Conservation (phyloP, 495 filamentous ascomycete genomes). For the Penicillium samsonianum region DNA sequence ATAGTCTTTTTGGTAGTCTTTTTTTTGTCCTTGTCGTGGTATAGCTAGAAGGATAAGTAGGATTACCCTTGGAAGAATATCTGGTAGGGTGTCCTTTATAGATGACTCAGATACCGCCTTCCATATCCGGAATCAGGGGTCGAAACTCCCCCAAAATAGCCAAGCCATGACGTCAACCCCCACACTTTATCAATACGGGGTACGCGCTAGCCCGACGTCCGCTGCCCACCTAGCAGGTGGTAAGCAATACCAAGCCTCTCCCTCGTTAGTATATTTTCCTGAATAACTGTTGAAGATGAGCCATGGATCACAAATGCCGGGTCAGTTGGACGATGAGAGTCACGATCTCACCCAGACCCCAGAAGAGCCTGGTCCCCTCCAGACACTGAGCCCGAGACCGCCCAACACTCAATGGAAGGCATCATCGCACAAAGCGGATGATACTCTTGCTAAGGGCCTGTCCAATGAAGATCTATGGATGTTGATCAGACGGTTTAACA, state of each 20-base stretch:
- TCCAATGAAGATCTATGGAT: constrained; percentile 86
- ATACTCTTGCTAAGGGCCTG: constrained; percentile 49
- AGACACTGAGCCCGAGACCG: constrained; percentile 11
- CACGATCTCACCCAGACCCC: constrained; percentile 13
- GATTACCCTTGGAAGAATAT: too few species aligned
- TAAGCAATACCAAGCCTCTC: constrained; percentile 11
- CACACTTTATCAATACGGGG: constrained; percentile 4
- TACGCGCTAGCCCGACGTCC: background rate
- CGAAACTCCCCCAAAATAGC: constrained; percentile 2
- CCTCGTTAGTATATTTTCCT: background rate
- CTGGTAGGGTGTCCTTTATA: too few species aligned
- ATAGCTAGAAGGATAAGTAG: too few species aligned
- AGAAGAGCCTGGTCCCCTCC: constrained; percentile 12
- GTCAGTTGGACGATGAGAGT: constrained; percentile 24
- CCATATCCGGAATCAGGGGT: background rate
- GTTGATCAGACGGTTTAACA: constrained; percentile 79
- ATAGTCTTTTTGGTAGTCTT: too few species aligned
- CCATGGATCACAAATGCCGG: constrained; percentile 18
- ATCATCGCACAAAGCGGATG: constrained; percentile 22
- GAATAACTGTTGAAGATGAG: constrained; percentile 20
- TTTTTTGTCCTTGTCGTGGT: too few species aligned
- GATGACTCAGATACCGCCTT: too few species aligned
- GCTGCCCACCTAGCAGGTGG: background rate
- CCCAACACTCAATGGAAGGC: constrained; percentile 27
- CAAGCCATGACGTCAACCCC: constrained; percentile 11